Evolutionary conservation across 805 yeast genomes (phyloP), one percentile per base, ranked within the genome.

Genomic region (Yarrowia alimentaria): DNA sequence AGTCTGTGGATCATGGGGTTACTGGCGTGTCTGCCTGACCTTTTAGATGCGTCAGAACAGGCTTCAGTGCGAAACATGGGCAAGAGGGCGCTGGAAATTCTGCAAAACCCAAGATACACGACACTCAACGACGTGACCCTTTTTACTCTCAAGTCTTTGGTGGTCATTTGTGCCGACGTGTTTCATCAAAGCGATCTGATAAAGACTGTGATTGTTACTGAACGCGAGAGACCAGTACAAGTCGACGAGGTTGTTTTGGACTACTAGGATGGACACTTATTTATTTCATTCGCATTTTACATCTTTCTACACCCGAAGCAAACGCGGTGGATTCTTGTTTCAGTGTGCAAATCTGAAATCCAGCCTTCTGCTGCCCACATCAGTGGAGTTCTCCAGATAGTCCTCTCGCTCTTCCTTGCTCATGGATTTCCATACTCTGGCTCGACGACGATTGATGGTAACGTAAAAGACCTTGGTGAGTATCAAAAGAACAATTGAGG

Each of bases 321-420:
- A n/a, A n/a, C n/a, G n/a, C n/a, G n/a, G n/a, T n/a, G n/a, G n/a
- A n/a, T n/a, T n/a, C n/a, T n/a, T n/a, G n/a, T n/a, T 30, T 24
- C 30, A 37, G n/a, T 61, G 62, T 43, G 58, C 63, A 56, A 71
- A 73, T 32, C 71, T 55, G 59, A 73, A 73, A 56, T 83, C 84
- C 32, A 83, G 65, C 21, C 88, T 67, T 58, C 73, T 73, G 57
- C 76, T 77, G 4, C 87, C 88, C 21, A 61, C 66, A 56, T 80
- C 84, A 0, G 58, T 67, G 1, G 83, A 72, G n/a, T 60, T 67
- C 12, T 48, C 52, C n/a, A 70, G 57, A 61, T 83, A 83, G 1
- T 70, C 63, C 3, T 65, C 71, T 55, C 70, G 71, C 60, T 83
- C 80, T 26, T 76, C 80, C 3, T 54, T 58, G 1, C 77, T 61